phyloP scores from a whole-genome alignment of 495 filamentous ascomycete species.

The Tuber borchii region DNA sequence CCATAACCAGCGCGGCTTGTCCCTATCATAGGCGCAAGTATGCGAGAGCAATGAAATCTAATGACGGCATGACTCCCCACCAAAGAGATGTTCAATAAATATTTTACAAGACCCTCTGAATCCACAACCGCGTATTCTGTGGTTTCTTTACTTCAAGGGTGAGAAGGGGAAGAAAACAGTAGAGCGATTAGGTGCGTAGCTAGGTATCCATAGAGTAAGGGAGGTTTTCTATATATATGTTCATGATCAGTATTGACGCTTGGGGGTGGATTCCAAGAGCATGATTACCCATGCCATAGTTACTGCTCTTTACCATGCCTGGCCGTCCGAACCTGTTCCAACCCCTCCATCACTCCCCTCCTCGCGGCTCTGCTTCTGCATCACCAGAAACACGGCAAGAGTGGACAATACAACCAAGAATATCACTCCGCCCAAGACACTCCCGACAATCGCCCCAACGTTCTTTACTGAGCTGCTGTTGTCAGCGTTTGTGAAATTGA shows the following conservation, averaged over 20 bases:
- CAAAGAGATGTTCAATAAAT: not conserved
- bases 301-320: constrained; percentile 7
- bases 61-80: not conserved
- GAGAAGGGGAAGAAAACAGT: not conserved
- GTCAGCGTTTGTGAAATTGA: constrained; percentile 7
- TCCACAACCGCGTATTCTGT: not conserved
- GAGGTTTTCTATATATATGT: not conserved
- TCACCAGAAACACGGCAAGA: constrained; percentile 11
- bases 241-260: not conserved
- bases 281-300: constrained; percentile 35
- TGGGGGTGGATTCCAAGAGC: not conserved
- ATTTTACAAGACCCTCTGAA: not conserved
- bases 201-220: not conserved
- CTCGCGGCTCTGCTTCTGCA: not conserved
- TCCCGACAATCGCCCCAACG: constrained; percentile 22
- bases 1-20: not conserved
- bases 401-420: constrained; percentile 9
- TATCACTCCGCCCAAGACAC: constrained; percentile 21
- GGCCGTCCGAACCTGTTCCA: constrained; percentile 7
- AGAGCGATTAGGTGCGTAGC: not conserved
- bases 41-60: not conserved
- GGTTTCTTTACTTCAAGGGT: not conserved
- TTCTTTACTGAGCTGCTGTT: constrained; percentile 10
- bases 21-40: not conserved
- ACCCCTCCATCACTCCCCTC: not conserved